Evolutionary conservation across 768 basidiomycete species (phyloP), one percentile per base, ranked within the genome.

Genomic region (Russula lepida): DNA sequence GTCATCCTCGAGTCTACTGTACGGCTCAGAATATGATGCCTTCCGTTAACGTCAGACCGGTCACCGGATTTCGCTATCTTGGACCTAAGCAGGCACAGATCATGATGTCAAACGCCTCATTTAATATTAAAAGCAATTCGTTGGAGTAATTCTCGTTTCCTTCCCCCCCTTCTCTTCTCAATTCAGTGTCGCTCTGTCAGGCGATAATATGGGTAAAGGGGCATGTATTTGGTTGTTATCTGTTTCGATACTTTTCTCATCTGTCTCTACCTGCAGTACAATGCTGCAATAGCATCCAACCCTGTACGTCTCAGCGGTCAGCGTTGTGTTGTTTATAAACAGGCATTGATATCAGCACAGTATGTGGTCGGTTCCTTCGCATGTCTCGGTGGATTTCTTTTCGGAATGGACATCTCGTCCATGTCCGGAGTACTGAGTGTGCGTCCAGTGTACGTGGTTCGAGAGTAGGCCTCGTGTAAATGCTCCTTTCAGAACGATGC

Each of bases 351-450:
- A 27, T 19, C 19, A n/a, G 46, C 13, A n/a, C 63, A 88, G 86
- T 88, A 88, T 71, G 71, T 88, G 59, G 88, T 89, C 58, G 88
- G 88, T 32, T 83, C 85, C 19, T 89, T 89, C 72, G 87, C 88
- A 71, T 89, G 88, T 70, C 88, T 89, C 64, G 87, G 88, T 39
- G 86, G 87, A 66, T 85, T 85, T 52, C 80, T 89, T 39, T 89
- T 89, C 69, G 88, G 88, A 71, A 70, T 89, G 75, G 88, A 89
- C 77, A 88, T 89, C 68, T 86, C 86, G 68, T 89, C 86, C 69
- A 89, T 89, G 87, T 86, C 87, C 54, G 86, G 84, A 8, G 85
- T 89, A 54, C 73, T 89, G 65, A 85, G 70, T 57, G 82, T 83
- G 66, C 62, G 75, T 69, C 28, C 21, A 27, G 27, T 50, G 6